Evolutionary conservation across 768 basidiomycete species (phyloP).

Genomic region (Calvatia gigantea): DNA sequence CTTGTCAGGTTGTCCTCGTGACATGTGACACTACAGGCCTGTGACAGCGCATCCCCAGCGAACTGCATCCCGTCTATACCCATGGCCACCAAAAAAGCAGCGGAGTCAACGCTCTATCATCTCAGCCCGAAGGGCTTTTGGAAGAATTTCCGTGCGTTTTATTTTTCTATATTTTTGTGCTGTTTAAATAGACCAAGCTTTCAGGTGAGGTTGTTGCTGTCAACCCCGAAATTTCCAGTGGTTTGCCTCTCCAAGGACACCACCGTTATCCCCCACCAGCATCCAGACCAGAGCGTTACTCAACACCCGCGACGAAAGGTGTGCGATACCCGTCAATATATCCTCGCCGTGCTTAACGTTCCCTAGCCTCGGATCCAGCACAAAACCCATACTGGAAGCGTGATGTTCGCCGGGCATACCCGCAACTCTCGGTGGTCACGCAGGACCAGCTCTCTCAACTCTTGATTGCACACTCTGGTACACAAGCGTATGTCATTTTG

Average conservation of each 20-base stretch:
- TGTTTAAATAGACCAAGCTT: slow-evolving; percentile 6
- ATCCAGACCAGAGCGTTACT: slow-evolving; percentile 83
- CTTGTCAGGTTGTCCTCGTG: too few relatives aligned
- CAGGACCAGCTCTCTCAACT: slow-evolving; percentile 79
- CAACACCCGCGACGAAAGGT: slow-evolving; percentile 89
- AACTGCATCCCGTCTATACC: slow-evolving; percentile 19
- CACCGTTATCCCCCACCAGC: slow-evolving; percentile 85
- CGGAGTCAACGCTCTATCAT: slow-evolving; percentile 90
- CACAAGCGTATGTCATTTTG: slow-evolving; percentile 52
- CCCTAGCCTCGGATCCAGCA: slow-evolving; percentile 77
- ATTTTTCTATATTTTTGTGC: neutral
- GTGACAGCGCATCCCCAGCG: slow-evolving; percentile 7
- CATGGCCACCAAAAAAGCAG: slow-evolving; percentile 77
- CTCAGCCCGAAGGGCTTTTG: slow-evolving; percentile 88
- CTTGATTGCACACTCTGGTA: slow-evolving; percentile 73
- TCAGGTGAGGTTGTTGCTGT: slow-evolving; percentile 80
- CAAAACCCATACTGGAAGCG: slow-evolving; percentile 96
- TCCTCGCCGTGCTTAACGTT: neutral
- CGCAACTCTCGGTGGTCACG: slow-evolving; percentile 86
- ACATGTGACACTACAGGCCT: neutral
- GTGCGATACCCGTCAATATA: slow-evolving; percentile 6
- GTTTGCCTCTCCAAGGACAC: slow-evolving; percentile 71
- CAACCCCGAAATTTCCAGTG: slow-evolving; percentile 89
- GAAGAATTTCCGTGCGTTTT: slow-evolving; percentile 87
- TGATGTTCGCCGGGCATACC: slow-evolving; percentile 88